Percentiles rank a stretch among this genome's conserved stretches.
phyloP scores from a whole-genome alignment of 768 basidiomycete genomes.

The Clitopilus passeckerianus region DNA sequence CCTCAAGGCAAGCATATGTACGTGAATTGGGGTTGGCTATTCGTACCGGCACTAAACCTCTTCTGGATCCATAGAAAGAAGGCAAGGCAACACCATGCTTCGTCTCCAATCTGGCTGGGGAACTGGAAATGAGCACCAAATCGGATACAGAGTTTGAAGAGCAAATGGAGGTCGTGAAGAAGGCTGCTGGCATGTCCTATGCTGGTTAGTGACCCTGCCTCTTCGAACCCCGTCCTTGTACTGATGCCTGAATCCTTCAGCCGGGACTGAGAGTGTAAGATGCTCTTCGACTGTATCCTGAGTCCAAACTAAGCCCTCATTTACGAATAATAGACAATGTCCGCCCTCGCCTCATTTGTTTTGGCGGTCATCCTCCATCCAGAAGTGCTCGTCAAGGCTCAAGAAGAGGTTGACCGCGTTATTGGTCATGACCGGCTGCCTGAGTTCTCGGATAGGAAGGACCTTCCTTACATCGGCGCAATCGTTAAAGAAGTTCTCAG shows the following conservation, averaged over 20 bases:
- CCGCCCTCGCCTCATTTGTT: conserved; percentile 27
- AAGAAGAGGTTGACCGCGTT: conserved; percentile 25
- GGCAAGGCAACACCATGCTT: conserved; percentile 30
- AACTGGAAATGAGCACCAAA: conserved; percentile 16
- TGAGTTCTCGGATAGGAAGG: conserved; percentile 19
- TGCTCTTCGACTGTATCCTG: background rate
- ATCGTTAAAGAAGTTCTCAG: conserved; percentile 33
- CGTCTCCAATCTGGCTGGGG: conserved; percentile 22
- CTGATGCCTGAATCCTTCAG: conserved; percentile 12
- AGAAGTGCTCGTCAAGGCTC: conserved; percentile 24
- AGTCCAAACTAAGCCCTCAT: background rate
- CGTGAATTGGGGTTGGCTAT: conserved; percentile 5
- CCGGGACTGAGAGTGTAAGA: conserved; percentile 38
- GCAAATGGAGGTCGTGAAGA: conserved; percentile 23
- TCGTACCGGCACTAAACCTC: background rate
- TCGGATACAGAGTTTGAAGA: conserved; percentile 11
- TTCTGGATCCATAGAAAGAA: conserved; percentile 16
- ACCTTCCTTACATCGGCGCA: conserved; percentile 37
- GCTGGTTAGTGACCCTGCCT: conserved; percentile 20
- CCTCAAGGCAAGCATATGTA: conserved; percentile 33
- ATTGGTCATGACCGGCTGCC: conserved; percentile 23
- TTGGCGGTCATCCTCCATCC: conserved; percentile 30
- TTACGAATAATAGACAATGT: conserved; percentile 20
- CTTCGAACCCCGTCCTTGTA: background rate
- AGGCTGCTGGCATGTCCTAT: conserved; percentile 32